Conservation (phyloP, 805 yeast genomes). For the Candida easanensis region DNA sequence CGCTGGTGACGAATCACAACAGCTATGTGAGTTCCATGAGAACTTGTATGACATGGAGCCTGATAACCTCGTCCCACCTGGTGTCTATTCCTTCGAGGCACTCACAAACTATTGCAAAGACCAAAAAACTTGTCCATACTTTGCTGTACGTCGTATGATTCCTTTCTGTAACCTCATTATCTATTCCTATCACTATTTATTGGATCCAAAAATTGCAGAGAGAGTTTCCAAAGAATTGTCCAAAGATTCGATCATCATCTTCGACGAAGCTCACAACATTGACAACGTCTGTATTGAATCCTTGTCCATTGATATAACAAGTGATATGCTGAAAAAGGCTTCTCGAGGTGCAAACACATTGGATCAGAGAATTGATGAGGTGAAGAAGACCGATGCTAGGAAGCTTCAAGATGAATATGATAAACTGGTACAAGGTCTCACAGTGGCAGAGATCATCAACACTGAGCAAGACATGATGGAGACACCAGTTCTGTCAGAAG, state of each 20-base stretch:
- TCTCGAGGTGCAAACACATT: slow-evolving; percentile 81
- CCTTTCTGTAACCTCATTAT: slow-evolving; percentile 90
- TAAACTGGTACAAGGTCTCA: slow-evolving; percentile 82
- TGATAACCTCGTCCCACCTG: slow-evolving; percentile 83
- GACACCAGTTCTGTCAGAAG: slow-evolving; percentile 84
- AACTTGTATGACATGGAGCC: slow-evolving; percentile 84
- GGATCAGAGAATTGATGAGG: slow-evolving; percentile 78
- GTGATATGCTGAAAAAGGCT: slow-evolving; percentile 82
- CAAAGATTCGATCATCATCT: slow-evolving; percentile 89
- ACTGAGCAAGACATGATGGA: slow-evolving; percentile 69
- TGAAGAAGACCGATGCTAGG: slow-evolving; percentile 77
- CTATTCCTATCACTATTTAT: slow-evolving; percentile 92
- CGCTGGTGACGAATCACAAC: slow-evolving; percentile 45
- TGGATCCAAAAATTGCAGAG: slow-evolving; percentile 97
- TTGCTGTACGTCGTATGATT: slow-evolving; percentile 97
- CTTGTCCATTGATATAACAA: slow-evolving; percentile 85
- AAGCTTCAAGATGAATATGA: slow-evolving; percentile 89
- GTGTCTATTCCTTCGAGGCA: slow-evolving; percentile 92
- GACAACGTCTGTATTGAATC: slow-evolving; percentile 99
- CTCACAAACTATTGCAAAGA: slow-evolving; percentile 73
- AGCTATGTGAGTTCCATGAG: slow-evolving; percentile 87
- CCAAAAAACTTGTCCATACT: slow-evolving; percentile 89
- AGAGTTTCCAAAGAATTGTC: slow-evolving; percentile 90
- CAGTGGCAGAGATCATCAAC: slow-evolving; percentile 70
- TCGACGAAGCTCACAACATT: slow-evolving; percentile 98